Evolutionary conservation across 2,329 filamentous ascomycete genomes (phyloP).

Genomic region (Neonectria coccinea): DNA sequence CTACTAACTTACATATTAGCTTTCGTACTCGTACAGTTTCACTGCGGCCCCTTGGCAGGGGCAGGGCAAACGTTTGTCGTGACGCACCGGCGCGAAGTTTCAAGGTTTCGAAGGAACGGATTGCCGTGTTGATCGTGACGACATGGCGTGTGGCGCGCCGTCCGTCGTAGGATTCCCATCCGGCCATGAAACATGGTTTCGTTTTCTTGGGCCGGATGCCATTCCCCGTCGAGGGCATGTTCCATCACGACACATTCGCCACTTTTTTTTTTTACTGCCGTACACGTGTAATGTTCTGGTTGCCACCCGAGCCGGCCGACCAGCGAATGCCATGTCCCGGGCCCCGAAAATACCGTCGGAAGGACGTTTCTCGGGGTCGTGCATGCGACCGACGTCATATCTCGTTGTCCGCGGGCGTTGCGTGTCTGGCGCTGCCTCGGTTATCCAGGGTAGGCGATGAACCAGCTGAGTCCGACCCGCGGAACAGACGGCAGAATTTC

Average conservation of each 20-base stretch:
- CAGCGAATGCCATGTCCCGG: neutral
- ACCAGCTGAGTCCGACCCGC: neutral
- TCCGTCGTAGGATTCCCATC: constrained; percentile 1
- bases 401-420: neutral
- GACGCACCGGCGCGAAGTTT: constrained; percentile 21
- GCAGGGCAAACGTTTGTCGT: constrained; percentile 34
- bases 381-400: neutral
- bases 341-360: neutral
- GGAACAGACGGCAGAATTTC: neutral
- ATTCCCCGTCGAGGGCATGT: constrained; percentile 1
- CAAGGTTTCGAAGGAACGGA: constrained; percentile 4
- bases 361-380: neutral
- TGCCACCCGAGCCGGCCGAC: neutral
- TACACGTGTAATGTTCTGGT: neutral
- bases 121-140: constrained; percentile 39
- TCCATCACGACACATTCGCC: neutral
- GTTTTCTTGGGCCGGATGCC: neutral
- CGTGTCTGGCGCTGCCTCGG: neutral
- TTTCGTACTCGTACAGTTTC: neutral
- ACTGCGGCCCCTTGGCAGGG: constrained; percentile 30
- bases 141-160: constrained; percentile 25
- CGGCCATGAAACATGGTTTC: neutral
- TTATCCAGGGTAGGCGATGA: neutral
- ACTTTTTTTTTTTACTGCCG: neutral
- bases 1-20: neutral